Evolutionary conservation across 768 basidiomycete species (phyloP).

Genomic region (Tricholoma flavovirens): DNA sequence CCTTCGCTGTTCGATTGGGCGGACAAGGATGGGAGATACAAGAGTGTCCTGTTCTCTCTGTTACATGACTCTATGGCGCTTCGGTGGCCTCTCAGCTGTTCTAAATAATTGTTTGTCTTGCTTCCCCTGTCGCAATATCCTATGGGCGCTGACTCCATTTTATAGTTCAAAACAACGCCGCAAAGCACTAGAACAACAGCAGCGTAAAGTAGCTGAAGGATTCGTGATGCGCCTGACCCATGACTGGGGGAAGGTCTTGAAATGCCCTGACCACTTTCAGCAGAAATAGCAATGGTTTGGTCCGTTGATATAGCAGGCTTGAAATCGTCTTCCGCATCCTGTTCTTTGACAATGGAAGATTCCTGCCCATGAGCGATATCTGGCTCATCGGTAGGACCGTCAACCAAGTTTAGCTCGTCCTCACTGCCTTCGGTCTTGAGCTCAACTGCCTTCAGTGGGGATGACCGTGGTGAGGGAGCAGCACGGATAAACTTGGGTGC

Average conservation of each 20-base stretch:
- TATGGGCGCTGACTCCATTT: conserved; percentile 60
- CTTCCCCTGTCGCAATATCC: conserved; percentile 72
- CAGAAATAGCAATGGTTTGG: conserved; percentile 25
- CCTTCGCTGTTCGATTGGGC: conserved; percentile 14
- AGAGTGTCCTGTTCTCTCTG: conserved; percentile 44
- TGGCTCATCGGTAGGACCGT: conserved; percentile 2
- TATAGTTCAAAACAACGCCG: conserved; percentile 44
- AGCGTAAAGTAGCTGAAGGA: conserved; percentile 40
- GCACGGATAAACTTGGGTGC: conserved; percentile 8
- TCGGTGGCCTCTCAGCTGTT: conserved; percentile 38
- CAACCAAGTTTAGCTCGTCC: conserved; percentile 20
- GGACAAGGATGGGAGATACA: conserved; percentile 23
- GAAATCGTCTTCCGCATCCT: conserved; percentile 10
- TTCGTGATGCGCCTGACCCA: conserved; percentile 17
- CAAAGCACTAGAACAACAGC: conserved; percentile 29
- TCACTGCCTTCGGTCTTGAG: conserved; percentile 20
- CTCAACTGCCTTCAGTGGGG: conserved; percentile 9
- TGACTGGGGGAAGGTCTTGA: conserved; percentile 8
- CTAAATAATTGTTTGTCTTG: conserved; percentile 52
- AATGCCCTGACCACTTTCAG: conserved; percentile 25
- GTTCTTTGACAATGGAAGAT: conserved; percentile 1
- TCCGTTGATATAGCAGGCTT: conserved; percentile 4
- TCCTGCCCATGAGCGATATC: conserved; percentile 3
- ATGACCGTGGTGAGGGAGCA: neutral
- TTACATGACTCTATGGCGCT: conserved; percentile 52